Conservation (phyloP, 2,329 filamentous ascomycete genomes). For the Fusarium duplospermum region DNA sequence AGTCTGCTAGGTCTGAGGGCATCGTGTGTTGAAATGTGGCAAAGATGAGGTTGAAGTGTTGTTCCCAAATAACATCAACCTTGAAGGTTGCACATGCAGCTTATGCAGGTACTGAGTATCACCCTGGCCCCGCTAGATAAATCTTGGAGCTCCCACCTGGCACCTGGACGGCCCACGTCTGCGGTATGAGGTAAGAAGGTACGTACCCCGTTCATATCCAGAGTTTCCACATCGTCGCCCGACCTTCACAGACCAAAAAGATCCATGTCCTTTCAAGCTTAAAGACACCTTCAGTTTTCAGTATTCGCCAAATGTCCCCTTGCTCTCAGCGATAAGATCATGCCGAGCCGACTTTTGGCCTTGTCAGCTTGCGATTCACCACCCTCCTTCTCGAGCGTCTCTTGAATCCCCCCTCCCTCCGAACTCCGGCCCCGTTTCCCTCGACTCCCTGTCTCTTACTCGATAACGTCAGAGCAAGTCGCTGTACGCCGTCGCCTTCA, state of each 20-base stretch:
- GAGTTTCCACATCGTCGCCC: conserved; percentile 42
- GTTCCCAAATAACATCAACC: not conserved
- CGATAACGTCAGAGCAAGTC: conserved; percentile 22
- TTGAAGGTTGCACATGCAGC: conserved; percentile 22
- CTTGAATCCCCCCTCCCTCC: conserved; percentile 34
- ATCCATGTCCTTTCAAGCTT: conserved; percentile 17
- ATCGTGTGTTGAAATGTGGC: conserved; percentile 48
- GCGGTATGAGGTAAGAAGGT: conserved; percentile 37
- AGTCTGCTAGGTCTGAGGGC: conserved; percentile 77
- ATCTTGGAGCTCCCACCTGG: conserved; percentile 14
- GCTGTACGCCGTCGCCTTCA: conserved; percentile 58
- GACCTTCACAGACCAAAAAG: conserved; percentile 32
- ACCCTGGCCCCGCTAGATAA: conserved; percentile 19
- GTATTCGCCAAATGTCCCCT: conserved; percentile 15
- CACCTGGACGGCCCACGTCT: not conserved
- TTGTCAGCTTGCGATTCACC: conserved; percentile 37
- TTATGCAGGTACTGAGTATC: conserved; percentile 43
- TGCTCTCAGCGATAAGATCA: conserved; percentile 41
- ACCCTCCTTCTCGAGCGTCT: conserved; percentile 38
- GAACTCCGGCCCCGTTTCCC: conserved; percentile 16
- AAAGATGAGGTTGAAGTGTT: conserved; percentile 1
- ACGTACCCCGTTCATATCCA: conserved; percentile 40
- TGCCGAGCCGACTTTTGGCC: conserved; percentile 43
- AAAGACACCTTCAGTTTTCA: conserved; percentile 15
- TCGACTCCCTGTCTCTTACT: conserved; percentile 10